Conservation (phyloP, 345 rosid genomes). For the Mallotus nudiflorus region DNA sequence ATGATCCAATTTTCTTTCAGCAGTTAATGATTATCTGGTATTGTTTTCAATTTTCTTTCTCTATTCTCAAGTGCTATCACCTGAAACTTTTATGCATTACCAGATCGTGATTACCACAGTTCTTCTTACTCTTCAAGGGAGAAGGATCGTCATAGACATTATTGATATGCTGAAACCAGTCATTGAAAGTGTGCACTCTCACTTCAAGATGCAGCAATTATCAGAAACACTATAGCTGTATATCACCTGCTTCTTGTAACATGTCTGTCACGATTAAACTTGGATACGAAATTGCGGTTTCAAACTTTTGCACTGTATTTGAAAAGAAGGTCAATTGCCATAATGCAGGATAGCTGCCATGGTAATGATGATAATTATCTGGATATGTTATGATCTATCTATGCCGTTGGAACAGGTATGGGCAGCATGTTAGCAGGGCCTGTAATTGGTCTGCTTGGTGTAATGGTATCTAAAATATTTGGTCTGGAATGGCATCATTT, state of each 20-base stretch:
- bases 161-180: slow-evolving; percentile 28
- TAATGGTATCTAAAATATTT: too few species aligned
- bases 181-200: not conserved
- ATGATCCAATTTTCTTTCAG: not conserved
- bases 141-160: slow-evolving; percentile 61
- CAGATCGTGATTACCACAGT: slow-evolving; percentile 60
- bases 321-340: too few species aligned
- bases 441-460: too few species aligned
- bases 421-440: too few species aligned
- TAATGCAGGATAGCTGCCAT: too few species aligned
- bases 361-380: too few species aligned
- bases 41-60: not conserved
- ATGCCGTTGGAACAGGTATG: too few species aligned
- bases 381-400: too few species aligned
- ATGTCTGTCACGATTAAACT: not conserved
- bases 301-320: too few species aligned
- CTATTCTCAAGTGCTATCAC: not conserved
- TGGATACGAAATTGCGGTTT: too few species aligned
- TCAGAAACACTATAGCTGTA: not conserved
- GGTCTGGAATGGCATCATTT: too few species aligned
- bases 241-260: not conserved
- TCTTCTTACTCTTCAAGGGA: slow-evolving; percentile 65
- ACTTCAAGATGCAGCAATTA: not conserved
- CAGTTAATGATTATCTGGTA: not conserved
- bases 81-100: not conserved